These are phyloP conservation scores for Candida neerlandica DNA, from an alignment of 1,139 yeast genomes.

Conservation along the genomic window DNA sequence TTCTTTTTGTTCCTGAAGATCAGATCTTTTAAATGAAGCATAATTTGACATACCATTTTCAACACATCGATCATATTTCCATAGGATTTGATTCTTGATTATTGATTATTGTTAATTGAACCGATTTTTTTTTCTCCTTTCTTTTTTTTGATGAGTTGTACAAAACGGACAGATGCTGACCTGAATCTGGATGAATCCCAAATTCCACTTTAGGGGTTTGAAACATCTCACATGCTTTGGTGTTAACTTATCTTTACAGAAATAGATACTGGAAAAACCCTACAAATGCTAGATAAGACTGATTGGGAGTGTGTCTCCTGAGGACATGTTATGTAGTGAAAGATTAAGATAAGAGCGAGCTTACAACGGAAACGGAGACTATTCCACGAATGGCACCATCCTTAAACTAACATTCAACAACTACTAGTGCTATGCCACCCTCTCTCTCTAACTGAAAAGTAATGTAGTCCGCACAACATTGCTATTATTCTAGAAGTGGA, in stretches of 20 bases:
- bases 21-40: neutral
- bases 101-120: neutral
- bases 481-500: too few species aligned
- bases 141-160: neutral
- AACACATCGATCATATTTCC: neutral
- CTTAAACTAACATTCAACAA: too few species aligned
- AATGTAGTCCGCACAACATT: too few species aligned
- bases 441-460: too few species aligned
- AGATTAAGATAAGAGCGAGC: too few species aligned
- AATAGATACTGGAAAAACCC: too few species aligned
- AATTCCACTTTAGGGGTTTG: neutral
- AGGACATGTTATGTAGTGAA: too few species aligned
- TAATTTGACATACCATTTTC: neutral
- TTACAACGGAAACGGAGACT: too few species aligned
- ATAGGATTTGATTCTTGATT: neutral
- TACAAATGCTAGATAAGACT: too few species aligned
- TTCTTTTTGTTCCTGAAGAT: slow-evolving; percentile 3
- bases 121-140: neutral
- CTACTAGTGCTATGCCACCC: too few species aligned
- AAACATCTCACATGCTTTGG: neutral
- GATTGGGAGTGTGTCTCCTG: too few species aligned
- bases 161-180: neutral
- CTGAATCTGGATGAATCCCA: neutral
- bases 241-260: neutral
- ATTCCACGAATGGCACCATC: too few species aligned